These are phyloP conservation scores for Boletales sp. DNA, from an alignment of 768 basidiomycete genomes.

Conservation along the genomic window DNA sequence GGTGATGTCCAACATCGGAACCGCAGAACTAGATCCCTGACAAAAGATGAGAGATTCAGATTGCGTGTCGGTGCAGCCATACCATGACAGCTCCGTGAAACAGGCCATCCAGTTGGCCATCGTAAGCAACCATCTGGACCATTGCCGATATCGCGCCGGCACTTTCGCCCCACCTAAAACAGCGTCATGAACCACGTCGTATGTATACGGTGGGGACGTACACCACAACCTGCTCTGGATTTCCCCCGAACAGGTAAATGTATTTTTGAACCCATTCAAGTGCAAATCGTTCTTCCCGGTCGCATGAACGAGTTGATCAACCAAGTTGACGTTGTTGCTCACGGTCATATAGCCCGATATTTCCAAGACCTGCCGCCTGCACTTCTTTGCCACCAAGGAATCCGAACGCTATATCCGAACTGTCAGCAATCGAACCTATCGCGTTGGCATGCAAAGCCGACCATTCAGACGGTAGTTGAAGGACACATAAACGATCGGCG, in stretches of 20 bases:
- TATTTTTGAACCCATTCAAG: slow-evolving; percentile 43
- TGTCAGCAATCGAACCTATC: neutral
- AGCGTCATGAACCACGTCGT: too few species aligned
- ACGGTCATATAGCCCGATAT: slow-evolving; percentile 40
- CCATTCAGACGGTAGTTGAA: slow-evolving; percentile 23
- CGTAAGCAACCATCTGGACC: slow-evolving; percentile 14
- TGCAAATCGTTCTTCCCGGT: slow-evolving; percentile 29
- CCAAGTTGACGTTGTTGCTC: neutral
- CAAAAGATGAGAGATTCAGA: neutral
- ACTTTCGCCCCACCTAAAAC: slow-evolving; percentile 17
- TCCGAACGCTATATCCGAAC: slow-evolving; percentile 18
- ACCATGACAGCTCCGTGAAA: slow-evolving; percentile 21
- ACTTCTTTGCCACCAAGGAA: slow-evolving; percentile 29
- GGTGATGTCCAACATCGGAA: slow-evolving; percentile 3
- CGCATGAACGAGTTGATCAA: neutral
- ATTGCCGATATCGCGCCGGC: slow-evolving; percentile 11
- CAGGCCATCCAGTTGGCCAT: slow-evolving; percentile 12
- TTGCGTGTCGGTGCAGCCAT: neutral
- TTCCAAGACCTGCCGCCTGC: slow-evolving; percentile 25
- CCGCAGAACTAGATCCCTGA: slow-evolving; percentile 15
- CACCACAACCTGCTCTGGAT: slow-evolving; percentile 31
- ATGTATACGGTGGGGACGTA: slow-evolving; percentile 1
- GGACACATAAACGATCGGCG: slow-evolving; percentile 19
- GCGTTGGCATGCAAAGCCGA: neutral
- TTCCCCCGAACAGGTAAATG: slow-evolving; percentile 39